Evolutionary conservation across 495 filamentous ascomycete species (phyloP), one percentile per base, ranked within the genome.

Genomic region (Penicillium canescens): DNA sequence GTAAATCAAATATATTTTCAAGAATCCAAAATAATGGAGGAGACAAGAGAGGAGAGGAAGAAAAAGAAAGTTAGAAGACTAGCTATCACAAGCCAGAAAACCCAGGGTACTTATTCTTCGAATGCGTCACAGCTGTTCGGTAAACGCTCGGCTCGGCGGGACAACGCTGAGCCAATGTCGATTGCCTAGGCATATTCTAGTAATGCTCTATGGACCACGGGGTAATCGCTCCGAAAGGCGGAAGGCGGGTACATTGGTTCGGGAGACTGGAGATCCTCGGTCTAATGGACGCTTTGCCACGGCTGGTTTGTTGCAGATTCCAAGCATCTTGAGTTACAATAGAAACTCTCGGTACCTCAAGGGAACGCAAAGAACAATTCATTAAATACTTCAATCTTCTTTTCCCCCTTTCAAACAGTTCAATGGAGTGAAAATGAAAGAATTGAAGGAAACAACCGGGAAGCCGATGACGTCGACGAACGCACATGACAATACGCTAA

Each of bases 61-160:
- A 54, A 65, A 64, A 57, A 52, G 56, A 62, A 43, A 34, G 42
- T 33, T 36, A 40, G 57, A 8, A 31, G 28, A 6, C 28, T 2
- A 31, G 9, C 9, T 31, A 71, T 76, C 69, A 70, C 71, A 69
- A 67, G 68, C 69, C 65, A 67, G 63, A 40, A 43, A 60, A 46
- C 40, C 59, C 56, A 52, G 60, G 65, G 67, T 70, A 66, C 63
- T 68, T 69, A 71, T 69, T 60, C 57, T 59, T 35, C 60, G 41
- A 64, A 72, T 70, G 67, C 70, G 70, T 71, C 70, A 72, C 61
- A 62, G 44, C 21, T 39, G 45, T 62, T 76, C 73, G 73, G 73
- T 72, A 74, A 76, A 73, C 61, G 62, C 67, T 76, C 73, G 73
- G 73, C 64, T 74, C 66, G 73, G 61, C 73, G 73, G 71, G 70